Percentiles rank a stretch among this genome's conserved stretches.
Conservation (phyloP, 1,139 yeast species). For the Geotrichum restrictum region DNA sequence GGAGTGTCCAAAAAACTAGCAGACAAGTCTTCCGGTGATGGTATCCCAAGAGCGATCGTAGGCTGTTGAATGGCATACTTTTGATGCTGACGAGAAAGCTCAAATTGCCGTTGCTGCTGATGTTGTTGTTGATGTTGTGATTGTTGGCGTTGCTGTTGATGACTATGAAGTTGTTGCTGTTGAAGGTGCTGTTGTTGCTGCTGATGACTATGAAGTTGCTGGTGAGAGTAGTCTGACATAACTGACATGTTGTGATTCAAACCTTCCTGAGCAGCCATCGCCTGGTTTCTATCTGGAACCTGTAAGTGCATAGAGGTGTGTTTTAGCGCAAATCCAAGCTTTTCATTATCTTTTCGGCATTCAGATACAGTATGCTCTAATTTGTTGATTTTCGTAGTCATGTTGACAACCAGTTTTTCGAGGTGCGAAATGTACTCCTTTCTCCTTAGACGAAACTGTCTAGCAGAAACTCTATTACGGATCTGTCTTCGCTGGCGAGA, state of each 20-base stretch:
- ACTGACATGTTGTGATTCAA: too few relatives aligned
- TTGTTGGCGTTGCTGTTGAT: background rate
- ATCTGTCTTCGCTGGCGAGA: constrained; percentile 37
- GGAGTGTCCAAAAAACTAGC: background rate
- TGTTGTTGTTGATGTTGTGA: background rate
- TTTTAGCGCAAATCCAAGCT: background rate
- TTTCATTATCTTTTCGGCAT: background rate
- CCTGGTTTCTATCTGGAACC: too few relatives aligned
- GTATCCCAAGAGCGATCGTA: background rate
- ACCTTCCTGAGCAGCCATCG: too few relatives aligned
- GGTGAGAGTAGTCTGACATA: background rate
- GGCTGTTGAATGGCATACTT: background rate
- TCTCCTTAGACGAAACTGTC: constrained; percentile 37
- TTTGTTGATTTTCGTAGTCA: constrained; percentile 28
- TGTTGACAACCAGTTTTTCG: constrained; percentile 31
- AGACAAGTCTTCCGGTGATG: constrained; percentile 13
- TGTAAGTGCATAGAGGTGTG: background rate
- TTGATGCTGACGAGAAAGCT: background rate
- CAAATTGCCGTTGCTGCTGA: background rate
- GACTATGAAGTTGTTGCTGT: background rate
- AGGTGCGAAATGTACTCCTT: constrained; percentile 37
- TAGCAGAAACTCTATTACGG: constrained; percentile 36
- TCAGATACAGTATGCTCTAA: constrained; percentile 25
- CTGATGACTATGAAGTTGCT: background rate
- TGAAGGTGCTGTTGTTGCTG: constrained; percentile 1